Base-by-base conservation (phyloP, 2,329 filamentous ascomycete genomes). In the Mollisia scopiformis region DNA sequence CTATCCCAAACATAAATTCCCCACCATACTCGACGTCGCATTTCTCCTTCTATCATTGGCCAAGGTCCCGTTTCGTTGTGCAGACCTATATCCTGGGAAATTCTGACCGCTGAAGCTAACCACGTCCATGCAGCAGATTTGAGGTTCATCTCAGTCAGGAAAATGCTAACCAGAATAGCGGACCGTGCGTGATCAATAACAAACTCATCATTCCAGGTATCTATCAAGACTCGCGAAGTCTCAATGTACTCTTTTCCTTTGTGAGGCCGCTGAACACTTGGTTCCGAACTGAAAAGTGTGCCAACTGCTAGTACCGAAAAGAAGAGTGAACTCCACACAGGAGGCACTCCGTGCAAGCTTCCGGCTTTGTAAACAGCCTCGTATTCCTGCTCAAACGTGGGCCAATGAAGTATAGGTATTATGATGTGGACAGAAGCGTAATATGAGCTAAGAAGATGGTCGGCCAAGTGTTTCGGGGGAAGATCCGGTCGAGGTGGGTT, bases 11-110 rank as follows among this genome's bases (percentile, higher is more conserved):
- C 86, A 76, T 98, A 98, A 59, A 97, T 86, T 14, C 91, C 87
- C 93, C 95, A 99, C 94, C 94, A 99, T 2, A 95, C 86, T 58
- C 93, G 84, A 62, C 91, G 87, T 57, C 93, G 87, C 86, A 94
- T 93, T 75, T 98, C 94, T 11, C 85, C 85, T 69, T 97, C 93
- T 14, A 96, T 80, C 1, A 87, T 82, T 2, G 90, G 84, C 82
- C 89, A 92, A 0, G 88, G 83, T 0, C 88, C 89, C 1, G 86
- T 85, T 69, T 96, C 91, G 6, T 85, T 79, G 70, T 97, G 89
- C 10, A 98, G 80, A 0, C 91, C 91, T 49, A 97, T 81, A 66
- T 95, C 91, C 73, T 98, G 94, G 0, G 90, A 90, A 55, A 90
- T 88, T 53, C 91, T 84, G 23, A 96, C 87, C 0, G 93, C 90